These are phyloP conservation scores for Coemansia sp. DNA, from an alignment of 192 early-diverging fungal genomes.

Conservation along the genomic window DNA sequence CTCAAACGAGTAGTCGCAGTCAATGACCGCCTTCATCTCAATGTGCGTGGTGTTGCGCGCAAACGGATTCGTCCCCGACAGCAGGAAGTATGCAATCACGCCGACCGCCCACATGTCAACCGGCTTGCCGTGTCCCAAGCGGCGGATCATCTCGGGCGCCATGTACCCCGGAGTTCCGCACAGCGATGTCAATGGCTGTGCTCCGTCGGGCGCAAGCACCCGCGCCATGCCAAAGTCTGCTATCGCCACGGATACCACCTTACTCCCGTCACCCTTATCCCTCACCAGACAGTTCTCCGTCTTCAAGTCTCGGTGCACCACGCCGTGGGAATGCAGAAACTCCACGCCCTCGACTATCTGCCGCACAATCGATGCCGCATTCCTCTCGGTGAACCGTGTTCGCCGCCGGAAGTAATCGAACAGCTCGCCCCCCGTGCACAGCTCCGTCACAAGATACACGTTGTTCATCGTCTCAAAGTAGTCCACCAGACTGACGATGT, in stretches of 20 bases:
- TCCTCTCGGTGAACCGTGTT: conserved; percentile 72
- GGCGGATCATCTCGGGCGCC: conserved; percentile 59
- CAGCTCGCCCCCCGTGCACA: conserved; percentile 87
- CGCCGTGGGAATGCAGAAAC: conserved; percentile 79
- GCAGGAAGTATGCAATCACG: conserved; percentile 73
- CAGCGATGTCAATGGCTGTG: conserved; percentile 63
- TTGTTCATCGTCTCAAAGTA: conserved; percentile 80
- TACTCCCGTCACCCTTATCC: conserved; percentile 54
- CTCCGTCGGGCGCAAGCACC: conserved; percentile 54
- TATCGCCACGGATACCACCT: conserved; percentile 59
- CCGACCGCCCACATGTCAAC: conserved; percentile 85
- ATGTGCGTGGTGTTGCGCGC: conserved; percentile 52
- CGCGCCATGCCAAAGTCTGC: conserved; percentile 84
- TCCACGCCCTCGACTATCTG: conserved; percentile 78
- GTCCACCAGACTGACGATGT: conserved; percentile 72
- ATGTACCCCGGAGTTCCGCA: conserved; percentile 86
- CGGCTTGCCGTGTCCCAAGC: conserved; percentile 66
- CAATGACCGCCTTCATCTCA: conserved; percentile 63
- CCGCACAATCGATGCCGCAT: conserved; percentile 77
- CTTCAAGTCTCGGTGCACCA: conserved; percentile 84
- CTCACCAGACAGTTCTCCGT: conserved; percentile 80
- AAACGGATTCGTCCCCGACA: conserved; percentile 76
- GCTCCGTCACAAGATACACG: conserved; percentile 77
- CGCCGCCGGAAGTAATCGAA: conserved; percentile 81
- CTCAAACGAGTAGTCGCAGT: conserved; percentile 64